Base-by-base conservation (phyloP, 2,329 filamentous ascomycete genomes). In the Ceratocystis papillata region DNA sequence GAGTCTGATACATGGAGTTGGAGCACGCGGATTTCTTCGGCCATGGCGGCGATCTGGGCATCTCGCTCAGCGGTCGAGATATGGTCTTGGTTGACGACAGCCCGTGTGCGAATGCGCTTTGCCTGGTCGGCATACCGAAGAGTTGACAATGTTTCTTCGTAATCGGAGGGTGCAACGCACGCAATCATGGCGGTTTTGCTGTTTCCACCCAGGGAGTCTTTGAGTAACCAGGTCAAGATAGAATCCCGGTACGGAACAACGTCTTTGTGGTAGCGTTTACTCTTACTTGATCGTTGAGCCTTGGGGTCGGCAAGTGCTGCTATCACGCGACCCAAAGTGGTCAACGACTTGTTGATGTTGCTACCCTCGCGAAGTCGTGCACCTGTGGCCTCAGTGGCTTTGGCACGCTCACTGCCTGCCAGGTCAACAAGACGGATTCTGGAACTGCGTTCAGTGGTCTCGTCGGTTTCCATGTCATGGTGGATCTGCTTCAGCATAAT, bases 111-210 rank as follows among this genome's bases (percentile, higher is more conserved):
- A 77, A 99, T 99, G 66, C 89, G 88, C 79, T 99, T 99, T 68
- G 94, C 94, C 76, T 97, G 93, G 75, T 99, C 93, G 22, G 94
- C 94, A 75, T 99, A 99, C 46, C 94, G 90, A 12, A 99, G 84
- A 0, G 94, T 99, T 1, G 90, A 96, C 1, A 99, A 82, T 0
- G 94, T 99, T 75, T 99, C 94, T 67, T 99, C 94, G 73, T 99
- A 97, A 77, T 99, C 94, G 0, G 89, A 87, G 0, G 94, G 94
- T 4, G 91, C 87, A 71, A 99, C 96, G 74, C 94, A 97, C 7
- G 94, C 94, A 72, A 99, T 96, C 94, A 99, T 99, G 69, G 94
- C 94, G 8, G 94, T 99, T 77, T 97, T 99, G 73, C 87, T 93
- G 80, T 99, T 99, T 65, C 94, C 94, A 12, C 94, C 94, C 0